Base-by-base conservation (phyloP, 352 stramenopile genomes). In the Phytopythium mirpurense region DNA sequence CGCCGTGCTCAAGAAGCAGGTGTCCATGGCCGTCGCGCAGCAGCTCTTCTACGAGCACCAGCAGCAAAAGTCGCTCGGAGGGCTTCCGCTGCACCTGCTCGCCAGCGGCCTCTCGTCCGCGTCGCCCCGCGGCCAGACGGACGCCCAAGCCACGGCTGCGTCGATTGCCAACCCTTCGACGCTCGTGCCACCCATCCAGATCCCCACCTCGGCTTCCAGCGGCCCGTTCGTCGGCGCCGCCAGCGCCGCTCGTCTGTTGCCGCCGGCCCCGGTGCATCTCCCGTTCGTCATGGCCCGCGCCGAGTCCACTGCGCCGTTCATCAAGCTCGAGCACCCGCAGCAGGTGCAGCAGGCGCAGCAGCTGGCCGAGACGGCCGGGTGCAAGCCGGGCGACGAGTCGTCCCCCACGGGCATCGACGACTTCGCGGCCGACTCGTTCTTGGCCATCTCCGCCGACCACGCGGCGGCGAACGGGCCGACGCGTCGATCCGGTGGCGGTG, bases 11-110 rank as follows among this genome's bases (percentile, higher is more conserved):
- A 93, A 93, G 65, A 86, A 88, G 49, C 79, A 93, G 42, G 78
- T 88, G 27, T 87, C 74, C 4, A 86, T 91, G 74, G 78, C 78
- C 0, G 78, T 91, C 31, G 78, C 80, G 6, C 78, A 91, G 45
- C 78, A 89, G 61, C 75, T 89, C 53, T 91, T 89, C 51, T 86
- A 71, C 62, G 78, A 88, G 60, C 76, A 91, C 63, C 78, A 88
- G 54, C 78, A 91, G 43, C 79, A 88, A 38, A 90, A 90, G 57
- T 77, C 68, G 35, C 52, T 88, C 2, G 78, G 65, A 7, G 63
- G 77, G 41, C 71, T 83, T 37, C 65, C 64, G 16, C 50, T 76
- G 34, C 62, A 72, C 46, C 34, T 68, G 52, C 37, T 71, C 1
- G 35, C 41, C 24, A 36, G 23, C 26, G 19, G 27, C 11, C 32